Percentiles rank a stretch among this genome's conserved stretches.
Conservation (phyloP, 768 basidiomycete genomes). For the Cystofilobasidium ferigula region DNA sequence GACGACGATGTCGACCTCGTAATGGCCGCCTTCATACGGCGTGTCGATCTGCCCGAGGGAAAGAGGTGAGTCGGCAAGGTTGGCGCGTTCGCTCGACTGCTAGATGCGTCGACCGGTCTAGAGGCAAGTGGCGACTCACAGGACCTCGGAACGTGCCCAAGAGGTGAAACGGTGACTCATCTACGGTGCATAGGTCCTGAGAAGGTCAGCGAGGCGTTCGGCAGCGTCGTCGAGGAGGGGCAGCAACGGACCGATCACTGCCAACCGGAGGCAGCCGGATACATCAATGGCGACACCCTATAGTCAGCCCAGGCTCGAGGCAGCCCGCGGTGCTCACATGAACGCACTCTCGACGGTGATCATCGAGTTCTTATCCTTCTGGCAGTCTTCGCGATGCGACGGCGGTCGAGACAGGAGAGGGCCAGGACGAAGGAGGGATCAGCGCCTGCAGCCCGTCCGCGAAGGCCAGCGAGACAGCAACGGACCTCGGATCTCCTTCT, state of each 20-base stretch:
- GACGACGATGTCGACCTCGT: slow-evolving; percentile 86
- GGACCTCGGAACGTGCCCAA: slow-evolving; percentile 85
- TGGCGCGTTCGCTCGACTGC: not conserved
- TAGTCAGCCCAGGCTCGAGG: not conserved
- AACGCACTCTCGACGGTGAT: slow-evolving; percentile 58
- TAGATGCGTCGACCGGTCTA: not conserved
- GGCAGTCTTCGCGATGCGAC: slow-evolving; percentile 56
- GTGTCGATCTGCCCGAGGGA: slow-evolving; percentile 50
- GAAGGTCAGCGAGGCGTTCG: not conserved
- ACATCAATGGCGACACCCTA: too few species aligned
- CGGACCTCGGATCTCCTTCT: slow-evolving; percentile 80
- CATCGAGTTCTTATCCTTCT: slow-evolving; percentile 81
- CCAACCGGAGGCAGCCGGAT: too few species aligned
- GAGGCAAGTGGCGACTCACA: slow-evolving; percentile 33
- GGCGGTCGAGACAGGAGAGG: too few species aligned
- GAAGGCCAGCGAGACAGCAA: too few species aligned
- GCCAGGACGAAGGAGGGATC: too few species aligned
- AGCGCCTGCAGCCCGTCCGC: too few species aligned
- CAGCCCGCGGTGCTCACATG: not conserved
- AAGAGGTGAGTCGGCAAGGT: slow-evolving; percentile 9
- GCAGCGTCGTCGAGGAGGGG: not conserved
- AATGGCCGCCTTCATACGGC: slow-evolving; percentile 83
- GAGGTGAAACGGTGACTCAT: slow-evolving; percentile 81
- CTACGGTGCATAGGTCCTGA: slow-evolving; percentile 41
- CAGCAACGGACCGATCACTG: not conserved